Percentiles rank a stretch among this genome's conserved stretches.
These are phyloP conservation scores for Xylariomycetidae sp. DNA, from an alignment of 2,329 filamentous ascomycete species.

Conservation along the genomic window DNA sequence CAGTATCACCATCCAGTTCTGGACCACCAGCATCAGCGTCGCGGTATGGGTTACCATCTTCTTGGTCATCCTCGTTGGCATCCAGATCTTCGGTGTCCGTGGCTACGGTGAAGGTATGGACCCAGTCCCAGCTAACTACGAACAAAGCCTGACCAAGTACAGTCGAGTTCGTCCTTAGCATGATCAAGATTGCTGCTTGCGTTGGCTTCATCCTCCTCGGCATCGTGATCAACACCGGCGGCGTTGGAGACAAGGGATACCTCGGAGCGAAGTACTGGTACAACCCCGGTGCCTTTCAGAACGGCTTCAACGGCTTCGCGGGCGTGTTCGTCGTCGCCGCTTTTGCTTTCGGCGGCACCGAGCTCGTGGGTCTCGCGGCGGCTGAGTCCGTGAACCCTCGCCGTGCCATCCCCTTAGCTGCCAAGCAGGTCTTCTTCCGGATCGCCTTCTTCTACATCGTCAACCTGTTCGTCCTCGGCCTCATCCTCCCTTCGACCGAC, in stretches of 20 bases:
- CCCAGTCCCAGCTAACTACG: slow-evolving; percentile 8
- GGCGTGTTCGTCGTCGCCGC: slow-evolving; percentile 46
- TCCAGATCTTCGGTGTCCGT: slow-evolving; percentile 51
- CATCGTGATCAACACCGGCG: slow-evolving; percentile 53
- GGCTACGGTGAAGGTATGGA: slow-evolving; percentile 48
- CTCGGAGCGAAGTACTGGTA: slow-evolving; percentile 57
- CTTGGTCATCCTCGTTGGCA: slow-evolving; percentile 41
- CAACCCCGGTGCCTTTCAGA: slow-evolving; percentile 47
- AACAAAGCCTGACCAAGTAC: slow-evolving; percentile 11
- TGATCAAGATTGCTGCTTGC: slow-evolving; percentile 53
- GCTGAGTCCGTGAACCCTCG: slow-evolving; percentile 44
- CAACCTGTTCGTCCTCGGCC: slow-evolving; percentile 43
- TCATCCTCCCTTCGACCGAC: slow-evolving; percentile 41
- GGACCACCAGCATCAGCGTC: slow-evolving; percentile 43
- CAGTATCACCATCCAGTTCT: slow-evolving; percentile 47
- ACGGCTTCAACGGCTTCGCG: slow-evolving; percentile 45
- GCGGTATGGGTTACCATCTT: slow-evolving; percentile 53
- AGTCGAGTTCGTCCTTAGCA: slow-evolving; percentile 52
- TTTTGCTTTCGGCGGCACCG: slow-evolving; percentile 46
- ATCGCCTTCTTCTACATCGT: slow-evolving; percentile 48
- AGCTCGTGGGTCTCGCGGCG: slow-evolving; percentile 46
- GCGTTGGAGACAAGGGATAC: slow-evolving; percentile 49
- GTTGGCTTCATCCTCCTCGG: slow-evolving; percentile 60
- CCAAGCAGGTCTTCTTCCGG: slow-evolving; percentile 50
- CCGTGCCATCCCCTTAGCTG: slow-evolving; percentile 42